phyloP scores from a whole-genome alignment of 345 rosid species.

The Populus pruinosa region DNA sequence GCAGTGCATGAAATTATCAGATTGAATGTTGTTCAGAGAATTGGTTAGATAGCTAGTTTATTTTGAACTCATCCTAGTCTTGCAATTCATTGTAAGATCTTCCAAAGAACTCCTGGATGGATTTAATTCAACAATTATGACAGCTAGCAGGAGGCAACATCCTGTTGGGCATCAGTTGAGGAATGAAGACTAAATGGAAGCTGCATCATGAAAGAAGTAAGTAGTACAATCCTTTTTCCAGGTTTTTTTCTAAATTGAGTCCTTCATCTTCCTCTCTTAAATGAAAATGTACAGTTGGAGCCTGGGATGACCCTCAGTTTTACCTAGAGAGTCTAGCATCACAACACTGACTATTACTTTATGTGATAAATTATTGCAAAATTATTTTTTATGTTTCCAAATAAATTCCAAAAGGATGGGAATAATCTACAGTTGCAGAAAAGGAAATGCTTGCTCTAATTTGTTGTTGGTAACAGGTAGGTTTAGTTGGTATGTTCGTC shows the following conservation, averaged over 20 bases:
- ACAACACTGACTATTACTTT: background rate
- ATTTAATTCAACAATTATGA: background rate
- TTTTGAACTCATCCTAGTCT: background rate
- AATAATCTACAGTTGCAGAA: no score
- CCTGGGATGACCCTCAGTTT: background rate
- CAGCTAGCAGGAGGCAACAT: background rate
- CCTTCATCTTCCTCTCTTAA: no score
- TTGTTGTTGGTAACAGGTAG: no score
- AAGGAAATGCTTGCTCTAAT: no score
- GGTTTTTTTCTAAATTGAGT: background rate
- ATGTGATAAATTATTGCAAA: background rate
- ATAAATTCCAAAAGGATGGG: no score
- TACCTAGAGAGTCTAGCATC: background rate
- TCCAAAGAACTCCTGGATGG: background rate
- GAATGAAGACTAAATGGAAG: background rate
- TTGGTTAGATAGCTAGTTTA: background rate
- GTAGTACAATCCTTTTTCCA: background rate
- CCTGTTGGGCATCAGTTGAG: background rate
- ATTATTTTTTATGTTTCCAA: background rate
- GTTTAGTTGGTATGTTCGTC: no score
- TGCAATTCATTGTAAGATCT: background rate
- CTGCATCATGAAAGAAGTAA: background rate
- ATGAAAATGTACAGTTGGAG: background rate
- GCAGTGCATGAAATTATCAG: background rate
- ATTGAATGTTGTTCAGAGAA: background rate